A percentile compares a stretch with the other conserved stretches of the same genome.
Evolutionary conservation across 2,329 filamentous ascomycete genomes (phyloP).

Genomic region (Metarhizium brunneum): DNA sequence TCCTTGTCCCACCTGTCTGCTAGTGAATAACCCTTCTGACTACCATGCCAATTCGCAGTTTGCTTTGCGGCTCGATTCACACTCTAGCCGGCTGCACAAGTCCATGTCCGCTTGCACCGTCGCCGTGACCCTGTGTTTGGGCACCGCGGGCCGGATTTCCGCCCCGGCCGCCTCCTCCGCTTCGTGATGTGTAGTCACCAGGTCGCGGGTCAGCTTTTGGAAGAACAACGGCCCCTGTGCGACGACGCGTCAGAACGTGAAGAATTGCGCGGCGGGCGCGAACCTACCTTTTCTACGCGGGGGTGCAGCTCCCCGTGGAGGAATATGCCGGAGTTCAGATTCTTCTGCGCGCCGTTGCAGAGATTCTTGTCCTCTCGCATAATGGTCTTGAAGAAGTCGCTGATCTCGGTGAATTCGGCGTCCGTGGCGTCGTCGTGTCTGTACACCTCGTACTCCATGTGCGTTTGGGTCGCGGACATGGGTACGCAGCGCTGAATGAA

Average conservation of each 20-base stretch:
- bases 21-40: neutral
- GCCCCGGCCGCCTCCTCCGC: constrained; percentile 13
- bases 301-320: constrained; percentile 43
- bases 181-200: constrained; percentile 18
- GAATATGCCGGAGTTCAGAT: constrained; percentile 40
- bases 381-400: constrained; percentile 40
- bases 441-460: constrained; percentile 42
- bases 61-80: constrained; percentile 3
- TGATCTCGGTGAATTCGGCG: constrained; percentile 35
- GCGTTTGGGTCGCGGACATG: constrained; percentile 28
- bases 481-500: constrained; percentile 43
- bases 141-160: constrained; percentile 20
- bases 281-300: constrained; percentile 34
- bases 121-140: constrained; percentile 11
- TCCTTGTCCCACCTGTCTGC: too few relatives aligned
- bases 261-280: neutral
- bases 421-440: constrained; percentile 36
- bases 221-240: constrained; percentile 33
- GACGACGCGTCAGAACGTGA: neutral
- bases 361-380: constrained; percentile 42
- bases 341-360: constrained; percentile 38
- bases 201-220: constrained; percentile 16
- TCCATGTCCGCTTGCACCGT: constrained; percentile 17
- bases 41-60: constrained; percentile 13
- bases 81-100: constrained; percentile 16